These are phyloP conservation scores for Hypericum androsaemum DNA, from an alignment of 345 rosid species.

Conservation along the genomic window DNA sequence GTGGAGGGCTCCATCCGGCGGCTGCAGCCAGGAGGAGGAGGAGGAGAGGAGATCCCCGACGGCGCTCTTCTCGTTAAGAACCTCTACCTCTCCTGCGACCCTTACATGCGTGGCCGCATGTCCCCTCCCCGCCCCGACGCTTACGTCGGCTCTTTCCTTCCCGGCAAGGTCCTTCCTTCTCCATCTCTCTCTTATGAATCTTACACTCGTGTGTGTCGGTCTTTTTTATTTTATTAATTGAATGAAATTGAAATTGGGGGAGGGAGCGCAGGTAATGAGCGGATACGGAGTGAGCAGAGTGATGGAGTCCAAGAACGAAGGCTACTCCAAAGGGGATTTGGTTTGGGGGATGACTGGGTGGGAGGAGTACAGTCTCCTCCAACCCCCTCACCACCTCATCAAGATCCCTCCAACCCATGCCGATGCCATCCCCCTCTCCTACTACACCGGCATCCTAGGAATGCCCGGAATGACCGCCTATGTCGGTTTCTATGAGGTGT, in stretches of 20 bases:
- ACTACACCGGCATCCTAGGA: constrained; percentile 23
- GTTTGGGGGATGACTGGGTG: constrained; percentile 17
- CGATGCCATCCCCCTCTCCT: constrained; percentile 14
- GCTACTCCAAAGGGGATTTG: constrained; percentile 14
- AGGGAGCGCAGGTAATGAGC: constrained; percentile 4
- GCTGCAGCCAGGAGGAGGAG: constrained; percentile 18
- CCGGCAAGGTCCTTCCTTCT: constrained; percentile 10
- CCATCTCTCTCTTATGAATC: too few species aligned
- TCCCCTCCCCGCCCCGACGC: background rate
- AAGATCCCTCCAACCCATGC: constrained; percentile 15
- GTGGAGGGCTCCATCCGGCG: constrained; percentile 1
- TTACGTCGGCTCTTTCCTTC: background rate
- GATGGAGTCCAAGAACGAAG: constrained; percentile 7
- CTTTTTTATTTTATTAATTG: background rate
- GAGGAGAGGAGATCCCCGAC: background rate
- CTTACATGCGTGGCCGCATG: constrained; percentile 16
- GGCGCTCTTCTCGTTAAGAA: constrained; percentile 14
- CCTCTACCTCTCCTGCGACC: constrained; percentile 20
- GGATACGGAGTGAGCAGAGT: constrained; percentile 17
- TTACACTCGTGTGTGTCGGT: background rate
- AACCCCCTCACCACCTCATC: background rate
- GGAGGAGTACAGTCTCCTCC: constrained; percentile 20
- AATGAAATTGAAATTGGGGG: background rate
- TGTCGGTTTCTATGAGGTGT: constrained; percentile 23
- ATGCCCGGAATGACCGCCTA: constrained; percentile 32